These are phyloP conservation scores for Beauveria brongniartii DNA, from an alignment of 2,329 filamentous ascomycete species.

Conservation along the genomic window DNA sequence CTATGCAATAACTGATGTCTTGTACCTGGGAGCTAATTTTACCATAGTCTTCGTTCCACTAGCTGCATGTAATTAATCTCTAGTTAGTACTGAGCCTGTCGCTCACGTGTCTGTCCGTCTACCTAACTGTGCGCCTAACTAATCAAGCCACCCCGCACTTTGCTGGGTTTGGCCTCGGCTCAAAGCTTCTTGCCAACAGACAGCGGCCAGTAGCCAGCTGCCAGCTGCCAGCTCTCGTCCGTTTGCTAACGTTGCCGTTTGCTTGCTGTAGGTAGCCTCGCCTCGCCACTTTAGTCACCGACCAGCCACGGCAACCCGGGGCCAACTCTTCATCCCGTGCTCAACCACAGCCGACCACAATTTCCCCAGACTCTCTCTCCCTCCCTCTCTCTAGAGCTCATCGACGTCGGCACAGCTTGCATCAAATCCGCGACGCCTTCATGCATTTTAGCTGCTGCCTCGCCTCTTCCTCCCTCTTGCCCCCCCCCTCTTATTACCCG, in stretches of 20 bases:
- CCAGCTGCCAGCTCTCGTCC: neutral
- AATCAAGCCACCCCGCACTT: neutral
- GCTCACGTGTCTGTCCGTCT: neutral
- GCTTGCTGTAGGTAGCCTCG: neutral
- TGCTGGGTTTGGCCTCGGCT: neutral
- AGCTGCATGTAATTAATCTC: too few species aligned
- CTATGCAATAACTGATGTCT: too few species aligned
- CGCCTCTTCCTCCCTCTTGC: neutral
- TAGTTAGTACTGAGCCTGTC: neutral
- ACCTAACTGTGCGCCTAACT: neutral
- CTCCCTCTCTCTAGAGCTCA: neutral
- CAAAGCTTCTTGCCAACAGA: neutral
- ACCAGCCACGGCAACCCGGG: slow-evolving; percentile 5
- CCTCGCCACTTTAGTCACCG: neutral
- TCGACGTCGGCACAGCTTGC: neutral
- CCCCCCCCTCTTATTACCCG: too few species aligned
- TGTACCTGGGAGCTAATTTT: neutral
- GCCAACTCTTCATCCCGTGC: slow-evolving; percentile 6
- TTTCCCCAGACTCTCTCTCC: slow-evolving; percentile 4
- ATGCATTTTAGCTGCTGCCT: neutral
- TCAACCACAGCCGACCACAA: neutral
- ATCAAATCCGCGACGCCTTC: neutral
- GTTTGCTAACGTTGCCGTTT: neutral
- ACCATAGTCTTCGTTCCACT: too few species aligned
- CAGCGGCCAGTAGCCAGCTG: neutral